These are phyloP conservation scores for Boletus holoroseus DNA, from an alignment of 1,284 basidiomycete genomes.

Conservation along the genomic window DNA sequence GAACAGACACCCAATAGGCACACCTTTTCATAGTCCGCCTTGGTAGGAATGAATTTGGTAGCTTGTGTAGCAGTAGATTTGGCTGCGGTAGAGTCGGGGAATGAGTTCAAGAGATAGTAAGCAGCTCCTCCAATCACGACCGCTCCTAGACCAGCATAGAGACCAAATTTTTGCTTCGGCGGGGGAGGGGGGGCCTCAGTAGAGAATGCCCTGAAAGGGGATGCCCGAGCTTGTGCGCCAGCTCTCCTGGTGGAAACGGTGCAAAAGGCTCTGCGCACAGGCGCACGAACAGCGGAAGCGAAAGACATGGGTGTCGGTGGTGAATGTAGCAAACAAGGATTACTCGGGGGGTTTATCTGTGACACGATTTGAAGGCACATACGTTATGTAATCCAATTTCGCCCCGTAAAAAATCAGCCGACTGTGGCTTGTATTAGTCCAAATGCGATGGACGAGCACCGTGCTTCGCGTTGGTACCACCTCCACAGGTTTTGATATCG, in stretches of 20 bases:
- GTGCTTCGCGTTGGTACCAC: not conserved
- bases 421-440: not conserved
- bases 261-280: conserved; percentile 41
- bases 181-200: conserved; percentile 44
- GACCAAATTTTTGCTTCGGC: conserved; percentile 46
- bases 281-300: conserved; percentile 41
- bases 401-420: conserved; percentile 1
- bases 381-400: conserved; percentile 23
- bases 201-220: conserved; percentile 52
- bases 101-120: conserved; percentile 49
- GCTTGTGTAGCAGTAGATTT: conserved; percentile 61
- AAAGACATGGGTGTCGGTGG: conserved; percentile 42
- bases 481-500: not conserved
- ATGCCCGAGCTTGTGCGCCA: conserved; percentile 24
- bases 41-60: conserved; percentile 59
- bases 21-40: conserved; percentile 85
- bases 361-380: not conserved
- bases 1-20: conserved; percentile 2
- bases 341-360: conserved; percentile 14
- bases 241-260: conserved; percentile 32
- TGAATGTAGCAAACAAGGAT: conserved; percentile 5
- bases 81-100: conserved; percentile 45
- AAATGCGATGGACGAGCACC: conserved; percentile 25
- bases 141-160: conserved; percentile 55
- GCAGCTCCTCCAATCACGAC: conserved; percentile 46